A percentile compares a stretch with the other conserved stretches of the same genome.
These are phyloP conservation scores for Colletotrichum cordylinicola DNA, from an alignment of 2,329 filamentous ascomycete species.

Conservation along the genomic window DNA sequence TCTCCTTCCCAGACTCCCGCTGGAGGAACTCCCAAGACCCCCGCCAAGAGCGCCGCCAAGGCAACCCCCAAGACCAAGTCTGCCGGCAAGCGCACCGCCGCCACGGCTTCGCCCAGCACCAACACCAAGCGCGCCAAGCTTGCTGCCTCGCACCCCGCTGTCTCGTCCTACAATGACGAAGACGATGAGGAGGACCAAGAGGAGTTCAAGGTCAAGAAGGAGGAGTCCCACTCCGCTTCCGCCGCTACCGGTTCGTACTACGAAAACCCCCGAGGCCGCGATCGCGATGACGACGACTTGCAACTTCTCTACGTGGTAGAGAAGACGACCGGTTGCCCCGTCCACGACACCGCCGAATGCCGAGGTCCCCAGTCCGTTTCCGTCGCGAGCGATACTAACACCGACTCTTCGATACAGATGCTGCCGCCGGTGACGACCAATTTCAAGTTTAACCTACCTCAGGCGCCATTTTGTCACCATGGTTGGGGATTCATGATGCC, in stretches of 20 bases:
- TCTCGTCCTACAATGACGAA: slow-evolving; percentile 4
- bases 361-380: neutral
- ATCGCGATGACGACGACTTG: slow-evolving; percentile 19
- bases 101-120: neutral
- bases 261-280: slow-evolving; percentile 1
- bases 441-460: neutral
- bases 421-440: neutral
- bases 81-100: slow-evolving; percentile 3
- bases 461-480: neutral
- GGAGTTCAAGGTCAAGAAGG: slow-evolving; percentile 9
- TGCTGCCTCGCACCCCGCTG: slow-evolving; percentile 7
- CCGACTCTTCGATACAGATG: slow-evolving; percentile 13
- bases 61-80: slow-evolving; percentile 27
- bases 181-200: slow-evolving; percentile 4
- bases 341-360: slow-evolving; percentile 8
- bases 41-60: slow-evolving; percentile 26
- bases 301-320: slow-evolving; percentile 21
- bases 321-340: slow-evolving; percentile 11
- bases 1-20: slow-evolving; percentile 9
- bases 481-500: slow-evolving; percentile 1
- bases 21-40: slow-evolving; percentile 21
- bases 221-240: neutral
- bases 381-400: slow-evolving; percentile 19
- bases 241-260: slow-evolving; percentile 10
- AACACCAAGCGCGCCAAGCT: slow-evolving; percentile 16